A percentile compares a stretch with the other conserved stretches of the same genome.
phyloP scores from a whole-genome alignment of 495 filamentous ascomycete genomes.

The Jackrogersella minutella region DNA sequence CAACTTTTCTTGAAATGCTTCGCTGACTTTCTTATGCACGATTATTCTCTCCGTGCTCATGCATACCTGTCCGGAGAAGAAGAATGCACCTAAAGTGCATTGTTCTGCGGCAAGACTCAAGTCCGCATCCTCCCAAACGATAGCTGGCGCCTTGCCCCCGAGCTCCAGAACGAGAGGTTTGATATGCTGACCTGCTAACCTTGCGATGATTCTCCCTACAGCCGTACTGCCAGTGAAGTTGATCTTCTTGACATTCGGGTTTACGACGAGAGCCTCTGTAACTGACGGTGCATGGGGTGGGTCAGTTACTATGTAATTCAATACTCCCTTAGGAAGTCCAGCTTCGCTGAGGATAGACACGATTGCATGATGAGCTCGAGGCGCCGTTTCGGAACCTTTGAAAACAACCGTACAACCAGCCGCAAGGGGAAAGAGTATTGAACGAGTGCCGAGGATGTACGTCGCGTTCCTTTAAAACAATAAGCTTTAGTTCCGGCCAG shows the following conservation, averaged over 20 bases:
- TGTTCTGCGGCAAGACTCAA: constrained; percentile 63
- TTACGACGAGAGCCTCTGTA: constrained; percentile 63
- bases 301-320: constrained; percentile 65
- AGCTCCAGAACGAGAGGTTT: constrained; percentile 76
- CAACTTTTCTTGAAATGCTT: constrained; percentile 70
- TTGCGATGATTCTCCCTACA: constrained; percentile 66
- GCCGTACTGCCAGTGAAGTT: constrained; percentile 72
- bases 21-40: constrained; percentile 73
- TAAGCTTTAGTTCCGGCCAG: constrained; percentile 38
- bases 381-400: constrained; percentile 80
- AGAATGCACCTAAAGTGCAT: constrained; percentile 61
- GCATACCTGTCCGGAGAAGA: constrained; percentile 82
- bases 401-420: constrained; percentile 80
- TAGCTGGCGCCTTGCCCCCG: constrained; percentile 71
- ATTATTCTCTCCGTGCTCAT: constrained; percentile 89
- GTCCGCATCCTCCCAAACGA: constrained; percentile 73
- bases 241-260: constrained; percentile 66
- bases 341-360: constrained; percentile 75
- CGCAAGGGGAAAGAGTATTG: constrained; percentile 78
- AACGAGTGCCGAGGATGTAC: constrained; percentile 71
- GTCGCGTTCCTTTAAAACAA: constrained; percentile 71
- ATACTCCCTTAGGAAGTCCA: constrained; percentile 67
- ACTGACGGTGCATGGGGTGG: constrained; percentile 62
- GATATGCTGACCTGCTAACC: constrained; percentile 65
- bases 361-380: constrained; percentile 77